Conservation (phyloP, 305 asterid species). For the Fraxinus ornus region DNA sequence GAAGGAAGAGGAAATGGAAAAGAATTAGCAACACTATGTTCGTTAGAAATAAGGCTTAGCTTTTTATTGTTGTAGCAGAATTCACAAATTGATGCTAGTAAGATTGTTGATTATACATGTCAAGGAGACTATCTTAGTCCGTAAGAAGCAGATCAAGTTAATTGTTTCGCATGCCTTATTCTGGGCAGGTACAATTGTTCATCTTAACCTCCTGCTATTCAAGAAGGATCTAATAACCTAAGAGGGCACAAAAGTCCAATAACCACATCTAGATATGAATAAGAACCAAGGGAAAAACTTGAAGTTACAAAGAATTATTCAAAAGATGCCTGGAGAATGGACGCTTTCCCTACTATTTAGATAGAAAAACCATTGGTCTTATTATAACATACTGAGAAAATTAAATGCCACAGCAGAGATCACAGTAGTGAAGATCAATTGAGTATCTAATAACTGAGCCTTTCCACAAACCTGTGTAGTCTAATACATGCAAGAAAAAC, state of each 20-base stretch:
- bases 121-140: not conserved
- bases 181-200: not conserved
- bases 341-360: not conserved
- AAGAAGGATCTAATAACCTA: not conserved
- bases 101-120: not conserved
- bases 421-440: not conserved
- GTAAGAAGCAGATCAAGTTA: not conserved
- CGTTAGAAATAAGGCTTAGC: not conserved
- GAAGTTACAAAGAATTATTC: not conserved
- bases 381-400: not conserved
- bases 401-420: constrained; percentile 3
- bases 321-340: not conserved
- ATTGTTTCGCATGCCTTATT: not conserved
- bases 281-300: not conserved
- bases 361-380: not conserved
- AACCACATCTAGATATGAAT: not conserved
- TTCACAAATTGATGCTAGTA: not conserved
- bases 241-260: not conserved
- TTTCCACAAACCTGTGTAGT: constrained; percentile 69
- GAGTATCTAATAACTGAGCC: not conserved
- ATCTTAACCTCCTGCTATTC: not conserved
- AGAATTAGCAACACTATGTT: not conserved
- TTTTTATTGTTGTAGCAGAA: not conserved
- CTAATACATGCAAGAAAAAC: constrained; percentile 86
- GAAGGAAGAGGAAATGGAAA: not conserved